A percentile compares a stretch with the other conserved stretches of the same genome.
Evolutionary conservation across 495 filamentous ascomycete species (phyloP).

Genomic region (Trichocladium antarcticum): DNA sequence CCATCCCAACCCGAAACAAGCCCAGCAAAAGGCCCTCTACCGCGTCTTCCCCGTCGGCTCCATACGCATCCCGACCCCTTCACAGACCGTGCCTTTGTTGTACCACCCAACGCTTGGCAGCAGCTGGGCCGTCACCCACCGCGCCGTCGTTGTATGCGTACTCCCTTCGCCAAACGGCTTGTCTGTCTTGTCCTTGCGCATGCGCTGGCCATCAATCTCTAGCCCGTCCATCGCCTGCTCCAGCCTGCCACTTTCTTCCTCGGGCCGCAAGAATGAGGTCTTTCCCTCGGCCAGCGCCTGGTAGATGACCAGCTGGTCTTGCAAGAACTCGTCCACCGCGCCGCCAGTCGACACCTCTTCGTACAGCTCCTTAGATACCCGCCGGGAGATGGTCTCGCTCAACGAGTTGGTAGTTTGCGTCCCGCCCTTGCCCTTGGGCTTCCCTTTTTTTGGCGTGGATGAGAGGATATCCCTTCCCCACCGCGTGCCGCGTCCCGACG

Average conservation of each 20-base stretch:
- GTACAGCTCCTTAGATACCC: slow-evolving; percentile 48
- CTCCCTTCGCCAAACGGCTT: slow-evolving; percentile 48
- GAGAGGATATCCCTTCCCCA: slow-evolving; percentile 58
- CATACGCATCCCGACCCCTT: slow-evolving; percentile 35
- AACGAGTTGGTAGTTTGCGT: slow-evolving; percentile 14
- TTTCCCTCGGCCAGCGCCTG: slow-evolving; percentile 57
- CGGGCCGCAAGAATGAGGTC: slow-evolving; percentile 29
- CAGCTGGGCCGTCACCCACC: slow-evolving; percentile 55
- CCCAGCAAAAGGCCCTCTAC: neutral
- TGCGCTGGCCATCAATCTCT: slow-evolving; percentile 8
- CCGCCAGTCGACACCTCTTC: slow-evolving; percentile 45
- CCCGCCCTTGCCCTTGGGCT: slow-evolving; percentile 18
- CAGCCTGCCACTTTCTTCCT: slow-evolving; percentile 12
- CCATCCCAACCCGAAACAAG: neutral
- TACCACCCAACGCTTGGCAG: slow-evolving; percentile 44
- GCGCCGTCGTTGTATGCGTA: slow-evolving; percentile 59
- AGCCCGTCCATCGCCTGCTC: slow-evolving; percentile 12
- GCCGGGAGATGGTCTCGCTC: slow-evolving; percentile 31
- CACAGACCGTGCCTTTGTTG: slow-evolving; percentile 41
- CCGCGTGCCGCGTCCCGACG: slow-evolving; percentile 46
- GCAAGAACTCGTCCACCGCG: slow-evolving; percentile 57
- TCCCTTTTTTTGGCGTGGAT: slow-evolving; percentile 36
- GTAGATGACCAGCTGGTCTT: slow-evolving; percentile 75
- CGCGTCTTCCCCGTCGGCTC: slow-evolving; percentile 2
- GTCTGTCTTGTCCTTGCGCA: slow-evolving; percentile 26